Evolutionary conservation across 495 filamentous ascomycete species (phyloP).

Genomic region (Paragyromitra xinjiangensis): DNA sequence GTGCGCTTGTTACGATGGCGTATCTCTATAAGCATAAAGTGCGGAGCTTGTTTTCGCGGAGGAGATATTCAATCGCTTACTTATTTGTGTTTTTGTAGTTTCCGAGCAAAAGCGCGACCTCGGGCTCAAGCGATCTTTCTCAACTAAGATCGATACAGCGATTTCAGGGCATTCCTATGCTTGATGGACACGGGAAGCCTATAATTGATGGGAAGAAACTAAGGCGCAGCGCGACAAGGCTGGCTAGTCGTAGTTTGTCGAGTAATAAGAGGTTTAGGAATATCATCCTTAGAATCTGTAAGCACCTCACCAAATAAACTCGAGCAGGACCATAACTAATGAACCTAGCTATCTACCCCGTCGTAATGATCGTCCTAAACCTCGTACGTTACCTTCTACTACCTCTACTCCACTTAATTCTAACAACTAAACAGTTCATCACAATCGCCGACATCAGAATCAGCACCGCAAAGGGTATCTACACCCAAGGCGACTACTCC

Average conservation of each 20-base stretch:
- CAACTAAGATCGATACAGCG: background rate
- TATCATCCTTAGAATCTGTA: slow-evolving; percentile 44
- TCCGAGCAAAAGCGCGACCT: background rate
- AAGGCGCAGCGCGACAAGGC: slow-evolving; percentile 21
- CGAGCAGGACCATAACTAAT: slow-evolving; percentile 2
- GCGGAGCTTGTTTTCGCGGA: background rate
- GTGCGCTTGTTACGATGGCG: slow-evolving; percentile 30
- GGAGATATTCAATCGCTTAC: background rate
- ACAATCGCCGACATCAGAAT: slow-evolving; percentile 40
- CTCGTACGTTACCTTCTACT: slow-evolving; percentile 8
- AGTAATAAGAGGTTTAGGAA: slow-evolving; percentile 30
- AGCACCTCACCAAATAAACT: too few relatives aligned
- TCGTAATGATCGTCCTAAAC: slow-evolving; percentile 45
- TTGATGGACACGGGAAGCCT: slow-evolving; percentile 38
- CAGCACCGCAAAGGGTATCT: slow-evolving; percentile 32
- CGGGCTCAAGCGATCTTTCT: background rate
- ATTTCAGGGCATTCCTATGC: slow-evolving; percentile 39
- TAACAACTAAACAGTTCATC: slow-evolving; percentile 17
- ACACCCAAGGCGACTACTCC: slow-evolving; percentile 35
- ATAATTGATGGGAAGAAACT: slow-evolving; percentile 15
- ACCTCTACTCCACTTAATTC: background rate
- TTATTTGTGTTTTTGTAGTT: slow-evolving; percentile 23
- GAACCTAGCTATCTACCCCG: slow-evolving; percentile 34
- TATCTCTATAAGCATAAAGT: slow-evolving; percentile 52
- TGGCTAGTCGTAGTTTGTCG: slow-evolving; percentile 37